Conservation (phyloP, 2,329 filamentous ascomycete species). For the Aspergillus sojae region DNA sequence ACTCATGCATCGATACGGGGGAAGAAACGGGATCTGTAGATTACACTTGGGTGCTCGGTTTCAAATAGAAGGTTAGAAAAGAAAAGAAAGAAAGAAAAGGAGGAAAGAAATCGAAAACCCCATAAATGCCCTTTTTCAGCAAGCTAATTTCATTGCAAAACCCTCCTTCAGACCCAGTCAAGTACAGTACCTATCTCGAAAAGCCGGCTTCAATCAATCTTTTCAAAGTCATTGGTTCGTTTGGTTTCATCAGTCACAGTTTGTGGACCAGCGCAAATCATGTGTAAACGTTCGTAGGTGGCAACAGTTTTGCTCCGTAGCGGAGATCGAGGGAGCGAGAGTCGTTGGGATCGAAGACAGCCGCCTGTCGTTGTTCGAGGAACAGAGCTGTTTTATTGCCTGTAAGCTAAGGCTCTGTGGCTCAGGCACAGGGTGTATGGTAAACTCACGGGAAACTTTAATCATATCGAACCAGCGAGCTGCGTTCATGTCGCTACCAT, state of each 20-base stretch:
- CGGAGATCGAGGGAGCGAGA: conserved; percentile 47
- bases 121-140: background rate
- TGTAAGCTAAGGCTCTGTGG: background rate
- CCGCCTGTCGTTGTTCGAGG: conserved; percentile 41
- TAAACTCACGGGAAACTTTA: conserved; percentile 42
- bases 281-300: conserved; percentile 28
- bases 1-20: background rate
- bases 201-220: background rate
- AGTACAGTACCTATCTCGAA: background rate
- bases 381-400: conserved; percentile 32
- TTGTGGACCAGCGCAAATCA: conserved; percentile 16
- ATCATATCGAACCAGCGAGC: conserved; percentile 47
- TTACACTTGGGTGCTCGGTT: background rate
- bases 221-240: conserved; percentile 12
- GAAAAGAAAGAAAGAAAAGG: background rate
- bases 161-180: background rate
- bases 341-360: conserved; percentile 42
- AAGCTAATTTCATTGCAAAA: background rate
- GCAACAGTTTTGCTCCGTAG: conserved; percentile 40
- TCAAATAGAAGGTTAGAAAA: background rate
- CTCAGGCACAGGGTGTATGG: background rate
- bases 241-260: conserved; percentile 6
- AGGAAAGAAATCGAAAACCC: background rate
- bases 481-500: conserved; percentile 42
- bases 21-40: background rate